A percentile compares a stretch with the other conserved stretches of the same genome.
Evolutionary conservation across 768 basidiomycete genomes (phyloP).

Genomic region (Kwoniella botswanensis): DNA sequence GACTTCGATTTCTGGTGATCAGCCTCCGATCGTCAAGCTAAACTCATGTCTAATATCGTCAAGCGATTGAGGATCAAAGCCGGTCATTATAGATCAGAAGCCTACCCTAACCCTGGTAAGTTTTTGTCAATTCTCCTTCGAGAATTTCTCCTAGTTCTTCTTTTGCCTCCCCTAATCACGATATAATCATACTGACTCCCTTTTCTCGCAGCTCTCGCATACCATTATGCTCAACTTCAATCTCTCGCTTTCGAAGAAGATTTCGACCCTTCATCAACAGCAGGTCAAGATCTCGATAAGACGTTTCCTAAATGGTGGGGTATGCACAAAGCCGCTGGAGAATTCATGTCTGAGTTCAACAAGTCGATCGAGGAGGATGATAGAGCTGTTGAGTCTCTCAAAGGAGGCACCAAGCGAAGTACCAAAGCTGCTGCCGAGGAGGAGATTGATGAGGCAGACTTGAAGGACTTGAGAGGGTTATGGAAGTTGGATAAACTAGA

Average conservation of each 20-base stretch:
- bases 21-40: constrained; percentile 73
- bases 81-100: constrained; percentile 74
- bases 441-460: constrained; percentile 63
- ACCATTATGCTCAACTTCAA: constrained; percentile 86
- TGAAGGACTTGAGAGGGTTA: constrained; percentile 74
- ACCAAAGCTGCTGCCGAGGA: constrained; percentile 3
- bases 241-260: constrained; percentile 91
- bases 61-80: constrained; percentile 78
- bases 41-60: constrained; percentile 74
- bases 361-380: constrained; percentile 69
- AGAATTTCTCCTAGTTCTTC: too few species aligned
- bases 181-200: not conserved
- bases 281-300: constrained; percentile 69
- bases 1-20: too few species aligned
- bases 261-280: constrained; percentile 67
- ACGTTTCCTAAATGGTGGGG: constrained; percentile 75
- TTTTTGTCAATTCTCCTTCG: constrained; percentile 1
- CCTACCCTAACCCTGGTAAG: constrained; percentile 74
- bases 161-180: too few species aligned
- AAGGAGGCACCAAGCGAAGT: constrained; percentile 32
- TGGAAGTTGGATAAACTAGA: constrained; percentile 67
- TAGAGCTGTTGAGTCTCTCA: constrained; percentile 63
- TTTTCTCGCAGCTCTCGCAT: constrained; percentile 69
- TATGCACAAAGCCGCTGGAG: constrained; percentile 74
- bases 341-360: constrained; percentile 75